Evolutionary conservation across 2,329 filamentous ascomycete genomes (phyloP).

Genomic region (Cladosporium sp.): DNA sequence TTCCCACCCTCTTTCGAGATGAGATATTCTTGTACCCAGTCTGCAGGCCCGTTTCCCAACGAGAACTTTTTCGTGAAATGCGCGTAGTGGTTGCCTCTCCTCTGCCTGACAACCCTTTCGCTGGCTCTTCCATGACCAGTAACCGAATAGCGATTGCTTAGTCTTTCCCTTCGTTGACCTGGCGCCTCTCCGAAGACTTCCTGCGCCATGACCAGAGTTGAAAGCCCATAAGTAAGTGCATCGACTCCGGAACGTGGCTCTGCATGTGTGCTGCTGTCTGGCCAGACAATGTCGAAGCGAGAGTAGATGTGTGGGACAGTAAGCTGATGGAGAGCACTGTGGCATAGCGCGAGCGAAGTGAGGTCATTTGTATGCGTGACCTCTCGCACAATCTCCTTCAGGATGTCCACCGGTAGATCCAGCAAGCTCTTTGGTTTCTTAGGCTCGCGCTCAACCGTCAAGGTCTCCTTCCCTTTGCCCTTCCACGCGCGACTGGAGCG

Average conservation of each 20-base stretch:
- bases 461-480: conserved; percentile 40
- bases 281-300: conserved; percentile 85
- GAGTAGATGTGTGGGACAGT: conserved; percentile 77
- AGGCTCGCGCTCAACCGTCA: conserved; percentile 35
- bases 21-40: conserved; percentile 78
- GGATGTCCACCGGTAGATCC: conserved; percentile 71
- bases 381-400: conserved; percentile 76
- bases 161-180: conserved; percentile 34
- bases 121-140: conserved; percentile 22
- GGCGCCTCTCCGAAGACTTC: conserved; percentile 55
- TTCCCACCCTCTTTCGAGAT: conserved; percentile 80
- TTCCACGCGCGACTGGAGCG: conserved; percentile 45
- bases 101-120: conserved; percentile 34
- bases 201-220: conserved; percentile 71
- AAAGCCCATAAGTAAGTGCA: conserved; percentile 75
- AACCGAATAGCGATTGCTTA: conserved; percentile 22
- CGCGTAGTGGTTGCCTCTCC: conserved; percentile 70
- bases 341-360: conserved; percentile 70
- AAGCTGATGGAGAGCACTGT: conserved; percentile 71
- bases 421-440: conserved; percentile 61
- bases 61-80: conserved; percentile 78
- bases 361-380: conserved; percentile 78
- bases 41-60: conserved; percentile 71
- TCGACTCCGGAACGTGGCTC: conserved; percentile 71
- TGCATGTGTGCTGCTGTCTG: conserved; percentile 61